Conservation (phyloP, 441 rosid species). For the Jatropha multifida region DNA sequence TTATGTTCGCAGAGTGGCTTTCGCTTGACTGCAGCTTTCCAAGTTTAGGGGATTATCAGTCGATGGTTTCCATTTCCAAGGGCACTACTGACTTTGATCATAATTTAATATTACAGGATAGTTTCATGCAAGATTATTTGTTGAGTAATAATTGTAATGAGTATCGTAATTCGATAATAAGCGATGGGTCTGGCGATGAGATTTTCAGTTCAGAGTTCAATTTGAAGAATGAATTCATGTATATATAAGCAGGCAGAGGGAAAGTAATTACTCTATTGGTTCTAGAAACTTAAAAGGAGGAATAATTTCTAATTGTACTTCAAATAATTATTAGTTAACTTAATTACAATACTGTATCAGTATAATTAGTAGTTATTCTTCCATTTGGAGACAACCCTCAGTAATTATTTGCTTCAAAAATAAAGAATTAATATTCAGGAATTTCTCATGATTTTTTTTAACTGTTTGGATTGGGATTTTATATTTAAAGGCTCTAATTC, state of each 20-base stretch:
- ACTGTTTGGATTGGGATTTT: not conserved
- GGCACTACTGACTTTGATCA: constrained; percentile 11
- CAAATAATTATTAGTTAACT: not conserved
- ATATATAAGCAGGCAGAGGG: not conserved
- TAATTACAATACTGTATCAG: not conserved
- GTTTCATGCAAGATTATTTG: constrained; percentile 24
- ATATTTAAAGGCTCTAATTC: not conserved
- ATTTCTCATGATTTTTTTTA: too few species aligned
- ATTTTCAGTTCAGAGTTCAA: constrained; percentile 44
- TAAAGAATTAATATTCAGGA: not conserved
- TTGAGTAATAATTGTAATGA: constrained; percentile 27
- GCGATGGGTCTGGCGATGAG: constrained; percentile 31
- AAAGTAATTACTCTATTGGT: not conserved
- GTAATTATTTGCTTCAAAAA: not conserved
- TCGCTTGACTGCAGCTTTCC: constrained; percentile 32
- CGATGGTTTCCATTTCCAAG: constrained; percentile 23
- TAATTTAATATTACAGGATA: constrained; percentile 24
- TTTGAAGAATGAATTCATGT: constrained; percentile 30
- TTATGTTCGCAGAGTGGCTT: constrained; percentile 83
- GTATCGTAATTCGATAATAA: constrained; percentile 18
- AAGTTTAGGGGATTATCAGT: constrained; percentile 16
- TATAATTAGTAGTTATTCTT: not conserved
- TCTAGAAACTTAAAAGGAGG: not conserved
- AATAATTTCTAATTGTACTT: constrained; percentile 1
- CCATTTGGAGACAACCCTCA: not conserved